A percentile compares a stretch with the other conserved stretches of the same genome.
Evolutionary conservation across 768 basidiomycete genomes (phyloP).

Genomic region (Phaeotremella fagi): DNA sequence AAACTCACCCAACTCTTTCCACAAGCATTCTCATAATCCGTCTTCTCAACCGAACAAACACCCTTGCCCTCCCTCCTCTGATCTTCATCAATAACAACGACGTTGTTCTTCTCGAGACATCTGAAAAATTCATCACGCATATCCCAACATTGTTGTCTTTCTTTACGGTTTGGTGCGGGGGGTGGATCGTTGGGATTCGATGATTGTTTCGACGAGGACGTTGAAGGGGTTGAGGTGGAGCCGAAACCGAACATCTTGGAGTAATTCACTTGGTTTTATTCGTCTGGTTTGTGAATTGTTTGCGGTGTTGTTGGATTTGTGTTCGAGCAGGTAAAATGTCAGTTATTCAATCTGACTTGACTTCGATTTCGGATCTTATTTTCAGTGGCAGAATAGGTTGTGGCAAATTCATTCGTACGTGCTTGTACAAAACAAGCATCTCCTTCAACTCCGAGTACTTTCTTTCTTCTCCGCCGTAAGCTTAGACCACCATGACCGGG

Average conservation of each 20-base stretch:
- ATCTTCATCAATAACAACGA: slow-evolving; percentile 69
- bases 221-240: slow-evolving; percentile 18
- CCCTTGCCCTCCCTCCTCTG: slow-evolving; percentile 28
- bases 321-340: too few relatives aligned
- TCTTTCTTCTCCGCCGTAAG: too few relatives aligned
- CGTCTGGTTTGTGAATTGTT: not conserved
- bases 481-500: too few relatives aligned
- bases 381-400: not conserved
- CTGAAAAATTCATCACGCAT: slow-evolving; percentile 74
- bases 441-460: too few relatives aligned
- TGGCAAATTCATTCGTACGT: too few relatives aligned
- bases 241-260: slow-evolving; percentile 20
- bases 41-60: slow-evolving; percentile 59
- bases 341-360: too few relatives aligned
- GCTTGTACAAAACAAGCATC: too few relatives aligned
- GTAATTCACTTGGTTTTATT: not conserved
- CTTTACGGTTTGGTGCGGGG: slow-evolving; percentile 55
- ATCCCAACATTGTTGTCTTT: slow-evolving; percentile 81
- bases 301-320: not conserved
- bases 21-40: slow-evolving; percentile 58
- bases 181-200: slow-evolving; percentile 16
- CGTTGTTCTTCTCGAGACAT: slow-evolving; percentile 67
- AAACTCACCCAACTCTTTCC: slow-evolving; percentile 47
- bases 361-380: too few relatives aligned
- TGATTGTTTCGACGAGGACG: slow-evolving; percentile 27